Evolutionary conservation across 2,329 filamentous ascomycete species (phyloP), one percentile per base, ranked within the genome.

Genomic region (Penicillium corylophilum): DNA sequence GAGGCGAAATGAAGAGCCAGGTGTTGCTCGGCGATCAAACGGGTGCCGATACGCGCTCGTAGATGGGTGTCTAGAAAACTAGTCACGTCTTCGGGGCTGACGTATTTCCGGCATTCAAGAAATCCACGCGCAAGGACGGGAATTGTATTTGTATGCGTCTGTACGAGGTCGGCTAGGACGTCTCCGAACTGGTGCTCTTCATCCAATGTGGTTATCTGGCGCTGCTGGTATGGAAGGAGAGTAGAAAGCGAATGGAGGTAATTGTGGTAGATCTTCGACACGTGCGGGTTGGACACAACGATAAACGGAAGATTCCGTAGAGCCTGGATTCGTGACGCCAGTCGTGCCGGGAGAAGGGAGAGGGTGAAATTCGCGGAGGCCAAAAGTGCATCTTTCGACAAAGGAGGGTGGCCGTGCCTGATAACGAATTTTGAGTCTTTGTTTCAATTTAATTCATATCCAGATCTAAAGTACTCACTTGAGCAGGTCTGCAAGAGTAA

Each of bases 271-370:
- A 99, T 99, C 64, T 88, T 87, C 23, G 87, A 89, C 62, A 99
- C 91, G 69, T 96, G 90, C 1, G 91, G 90, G 69, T 99, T 97
- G n/a, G 93, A 92, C 23, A 99, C 94, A 49, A 99, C 93, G 59
- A 99, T 97, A 73, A 93, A 99, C 0, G 94, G 94, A 8, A 99
- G 83, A 69, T 95, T 96, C 57, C 92, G 87, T 16, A 99, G 79
- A 39, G 91, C 90, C 71, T 96, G 89, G 59, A 99, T 95, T 50
- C 94, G 90, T 70, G 95, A 90, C 23, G 94, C 94, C 23, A 99
- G 85, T 33, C 94, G 90, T 44, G 94, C 89, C 13, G 94, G 94
- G 9, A 97, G 85, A 47, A 96, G 88, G 24, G 87, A 89, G 60
- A 97, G 87, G 12, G 94, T 95, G 76, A 97, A 97, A 76, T 96